A percentile compares a stretch with the other conserved stretches of the same genome.
These are phyloP conservation scores for Biscogniauxia marginata DNA, from an alignment of 2,329 filamentous ascomycete species.

Conservation along the genomic window DNA sequence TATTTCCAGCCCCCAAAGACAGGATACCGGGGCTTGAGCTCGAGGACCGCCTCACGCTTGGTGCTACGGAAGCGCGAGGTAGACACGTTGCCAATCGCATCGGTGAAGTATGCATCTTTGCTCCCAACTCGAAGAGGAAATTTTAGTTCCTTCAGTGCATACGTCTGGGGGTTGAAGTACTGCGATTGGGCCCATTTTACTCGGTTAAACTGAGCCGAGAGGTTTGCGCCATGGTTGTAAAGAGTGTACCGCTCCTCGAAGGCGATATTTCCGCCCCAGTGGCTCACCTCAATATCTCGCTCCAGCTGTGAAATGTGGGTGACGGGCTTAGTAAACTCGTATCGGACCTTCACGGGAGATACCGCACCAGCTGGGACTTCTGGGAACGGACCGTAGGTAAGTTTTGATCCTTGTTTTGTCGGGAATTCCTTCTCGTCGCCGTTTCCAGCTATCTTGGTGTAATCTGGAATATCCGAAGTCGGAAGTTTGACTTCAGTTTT, in stretches of 20 bases:
- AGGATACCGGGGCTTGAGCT: slow-evolving; percentile 93
- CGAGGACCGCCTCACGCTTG: slow-evolving; percentile 75
- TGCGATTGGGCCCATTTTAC: slow-evolving; percentile 71
- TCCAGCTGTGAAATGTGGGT: slow-evolving; percentile 77
- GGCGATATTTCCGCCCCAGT: slow-evolving; percentile 96
- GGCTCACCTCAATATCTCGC: slow-evolving; percentile 90
- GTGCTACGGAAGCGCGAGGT: slow-evolving; percentile 84
- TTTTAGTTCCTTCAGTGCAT: slow-evolving; percentile 77
- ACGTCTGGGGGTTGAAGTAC: slow-evolving; percentile 75
- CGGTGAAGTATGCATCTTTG: slow-evolving; percentile 87
- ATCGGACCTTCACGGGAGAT: slow-evolving; percentile 75
- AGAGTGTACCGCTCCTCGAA: slow-evolving; percentile 93
- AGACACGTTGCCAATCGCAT: slow-evolving; percentile 95
- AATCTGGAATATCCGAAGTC: slow-evolving; percentile 76
- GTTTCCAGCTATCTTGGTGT: slow-evolving; percentile 68
- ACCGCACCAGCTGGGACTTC: slow-evolving; percentile 75
- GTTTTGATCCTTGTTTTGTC: slow-evolving; percentile 78
- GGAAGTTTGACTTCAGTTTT: slow-evolving; percentile 96
- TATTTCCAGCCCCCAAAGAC: slow-evolving; percentile 98
- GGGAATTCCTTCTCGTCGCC: slow-evolving; percentile 63
- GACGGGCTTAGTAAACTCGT: slow-evolving; percentile 93
- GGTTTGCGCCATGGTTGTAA: slow-evolving; percentile 79
- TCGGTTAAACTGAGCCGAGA: slow-evolving; percentile 70
- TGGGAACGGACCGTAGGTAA: slow-evolving; percentile 87
- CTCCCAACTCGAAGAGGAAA: slow-evolving; percentile 79